Percentiles rank a stretch among this genome's conserved stretches.
Evolutionary conservation across 2,329 filamentous ascomycete genomes (phyloP).

Genomic region (Colletotrichum orchidophilum): DNA sequence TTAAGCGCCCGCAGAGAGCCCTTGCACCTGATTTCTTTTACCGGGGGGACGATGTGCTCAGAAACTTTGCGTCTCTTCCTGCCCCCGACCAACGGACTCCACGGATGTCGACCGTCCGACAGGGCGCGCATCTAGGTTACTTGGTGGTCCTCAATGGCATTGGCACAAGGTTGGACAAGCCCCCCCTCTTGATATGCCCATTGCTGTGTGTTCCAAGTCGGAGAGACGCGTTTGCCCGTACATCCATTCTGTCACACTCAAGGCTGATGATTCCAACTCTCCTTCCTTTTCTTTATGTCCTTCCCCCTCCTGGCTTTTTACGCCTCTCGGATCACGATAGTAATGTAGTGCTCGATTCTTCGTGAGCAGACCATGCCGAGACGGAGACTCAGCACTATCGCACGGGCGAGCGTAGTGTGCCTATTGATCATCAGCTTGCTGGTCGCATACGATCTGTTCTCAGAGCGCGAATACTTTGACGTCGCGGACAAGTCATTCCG

Average conservation of each 20-base stretch:
- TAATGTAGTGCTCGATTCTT: neutral
- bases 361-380: neutral
- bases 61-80: neutral
- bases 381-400: neutral
- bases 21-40: neutral
- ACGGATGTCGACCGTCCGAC: conserved; percentile 1
- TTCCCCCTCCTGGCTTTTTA: neutral
- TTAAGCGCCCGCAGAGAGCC: neutral
- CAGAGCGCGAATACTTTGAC: conserved; percentile 9
- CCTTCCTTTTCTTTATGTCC: neutral
- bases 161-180: neutral
- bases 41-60: neutral
- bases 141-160: neutral
- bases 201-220: too few species aligned
- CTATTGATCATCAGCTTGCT: neutral
- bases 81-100: neutral
- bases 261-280: neutral
- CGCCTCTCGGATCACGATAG: neutral
- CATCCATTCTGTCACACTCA: neutral
- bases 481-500: conserved; percentile 15
- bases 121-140: neutral
- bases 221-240: neutral
- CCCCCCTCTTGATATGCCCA: too few species aligned
- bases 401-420: neutral
- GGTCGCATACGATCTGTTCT: conserved; percentile 16